Percentiles rank a stretch among this genome's conserved stretches.
phyloP scores from a whole-genome alignment of 495 filamentous ascomycete genomes.

The Neurospora sublineolata region DNA sequence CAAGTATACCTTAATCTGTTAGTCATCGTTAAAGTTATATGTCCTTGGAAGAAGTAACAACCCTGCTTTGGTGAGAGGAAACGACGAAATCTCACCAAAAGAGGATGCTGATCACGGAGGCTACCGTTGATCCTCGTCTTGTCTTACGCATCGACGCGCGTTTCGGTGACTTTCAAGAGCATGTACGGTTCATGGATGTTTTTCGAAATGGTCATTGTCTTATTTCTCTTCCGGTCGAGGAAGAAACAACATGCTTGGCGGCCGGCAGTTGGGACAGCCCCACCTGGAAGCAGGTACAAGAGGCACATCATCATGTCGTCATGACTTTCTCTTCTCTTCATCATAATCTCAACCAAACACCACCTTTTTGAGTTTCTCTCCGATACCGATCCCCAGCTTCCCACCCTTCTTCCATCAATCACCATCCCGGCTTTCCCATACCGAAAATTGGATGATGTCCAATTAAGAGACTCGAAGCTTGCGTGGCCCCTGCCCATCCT shows the following conservation, averaged over 20 bases:
- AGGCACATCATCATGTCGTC: background rate
- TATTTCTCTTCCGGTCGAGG: background rate
- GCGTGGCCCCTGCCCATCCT: background rate
- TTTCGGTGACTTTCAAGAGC: background rate
- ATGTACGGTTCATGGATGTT: background rate
- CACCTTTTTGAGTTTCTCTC: background rate
- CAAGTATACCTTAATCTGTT: too few relatives aligned
- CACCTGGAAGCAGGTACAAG: background rate
- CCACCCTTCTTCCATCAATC: background rate
- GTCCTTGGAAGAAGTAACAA: too few relatives aligned
- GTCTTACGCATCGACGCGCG: background rate
- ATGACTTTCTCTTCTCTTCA: background rate
- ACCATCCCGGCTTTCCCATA: background rate
- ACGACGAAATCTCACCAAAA: too few relatives aligned
- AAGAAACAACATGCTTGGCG: background rate
- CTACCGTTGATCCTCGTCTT: background rate
- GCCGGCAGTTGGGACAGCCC: background rate
- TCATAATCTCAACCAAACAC: background rate
- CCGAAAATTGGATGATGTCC: background rate
- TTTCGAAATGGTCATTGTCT: background rate
- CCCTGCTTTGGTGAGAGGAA: too few relatives aligned
- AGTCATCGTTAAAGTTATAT: too few relatives aligned
- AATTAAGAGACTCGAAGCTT: background rate
- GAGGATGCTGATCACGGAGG: background rate
- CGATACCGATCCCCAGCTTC: background rate